Evolutionary conservation across 345 rosid species (phyloP), one percentile per base, ranked within the genome.

Genomic region (Passiflora organensis): DNA sequence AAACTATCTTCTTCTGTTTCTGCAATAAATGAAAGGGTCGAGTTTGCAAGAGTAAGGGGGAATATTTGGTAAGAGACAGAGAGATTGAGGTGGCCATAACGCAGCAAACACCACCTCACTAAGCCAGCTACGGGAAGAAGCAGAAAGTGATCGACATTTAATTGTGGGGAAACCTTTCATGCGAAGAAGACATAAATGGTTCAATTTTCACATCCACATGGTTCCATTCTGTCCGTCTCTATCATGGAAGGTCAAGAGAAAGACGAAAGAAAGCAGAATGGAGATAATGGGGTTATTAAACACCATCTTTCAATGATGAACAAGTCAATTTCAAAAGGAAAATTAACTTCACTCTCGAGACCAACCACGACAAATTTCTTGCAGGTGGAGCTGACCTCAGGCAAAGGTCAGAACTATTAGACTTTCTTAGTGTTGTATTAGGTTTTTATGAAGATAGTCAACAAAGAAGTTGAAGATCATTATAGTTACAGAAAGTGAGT

Each of bases 161-260:
- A 49, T 36, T 17, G 19, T 55, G 47, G 32, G 16, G 43, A 1
- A 22, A 44, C 36, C 52, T 19, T 39, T 38, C 62, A 58, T 61
- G 59, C 62, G 57, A 63, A 47, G 24, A 19, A n/a, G 12, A 32
- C 44, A 46, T 55, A 22, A 15, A 37, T 69, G 42, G 64, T 47
- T 48, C 38, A 41, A 42, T 19, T 19, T 48, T n/a, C 43, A 36
- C 58, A 41, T 43, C 58, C 63, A 64, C 53, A 59, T 49, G 64
- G 10, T 49, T 53, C 34, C 52, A 60, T 53, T 43, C 23, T 32
- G 46, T 59, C 65, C 19, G 28, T 28, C 51, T 6, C 5, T 13
- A 43, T 37, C 59, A 38, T 23, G 16, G 15, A 25, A 28, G 17
- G 14, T 19, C 16, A 22, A 2, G 13, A 38, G 10, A 10, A 44